A percentile compares a stretch with the other conserved stretches of the same genome.
These are phyloP conservation scores for Picea abies DNA, from an alignment of 83 land plant genomes.

Conservation along the genomic window DNA sequence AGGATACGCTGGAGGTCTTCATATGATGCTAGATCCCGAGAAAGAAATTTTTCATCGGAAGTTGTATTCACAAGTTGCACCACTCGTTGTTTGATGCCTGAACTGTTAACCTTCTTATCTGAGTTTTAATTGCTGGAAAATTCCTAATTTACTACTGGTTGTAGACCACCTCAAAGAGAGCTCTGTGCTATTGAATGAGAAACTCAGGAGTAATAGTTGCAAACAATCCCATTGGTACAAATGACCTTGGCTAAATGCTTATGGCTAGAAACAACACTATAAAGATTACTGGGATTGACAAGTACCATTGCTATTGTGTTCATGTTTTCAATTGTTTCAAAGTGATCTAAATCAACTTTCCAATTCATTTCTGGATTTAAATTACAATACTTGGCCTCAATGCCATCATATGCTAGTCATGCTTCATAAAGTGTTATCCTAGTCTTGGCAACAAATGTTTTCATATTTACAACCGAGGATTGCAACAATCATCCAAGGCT, in stretches of 20 bases:
- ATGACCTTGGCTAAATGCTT: slow-evolving; percentile 41
- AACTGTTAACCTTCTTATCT: too few relatives aligned
- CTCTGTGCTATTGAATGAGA: too few relatives aligned
- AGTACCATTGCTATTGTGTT: slow-evolving; percentile 49
- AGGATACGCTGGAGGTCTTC: slow-evolving; percentile 77
- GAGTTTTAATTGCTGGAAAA: too few relatives aligned
- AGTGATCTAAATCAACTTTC: slow-evolving; percentile 42
- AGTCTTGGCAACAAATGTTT: slow-evolving; percentile 54
- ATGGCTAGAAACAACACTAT: slow-evolving; percentile 43
- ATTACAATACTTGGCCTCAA: slow-evolving; percentile 36
- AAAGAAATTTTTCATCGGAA: slow-evolving; percentile 66
- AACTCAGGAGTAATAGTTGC: too few relatives aligned
- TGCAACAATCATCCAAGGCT: slow-evolving; percentile 34
- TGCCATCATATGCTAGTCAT: slow-evolving; percentile 29
- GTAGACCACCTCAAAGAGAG: too few relatives aligned
- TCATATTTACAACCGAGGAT: slow-evolving; percentile 29
- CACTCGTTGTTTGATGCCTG: slow-evolving; percentile 59
- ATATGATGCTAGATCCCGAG: slow-evolving; percentile 72
- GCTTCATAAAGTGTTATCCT: slow-evolving; percentile 39
- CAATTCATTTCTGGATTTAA: slow-evolving; percentile 42
- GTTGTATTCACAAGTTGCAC: slow-evolving; percentile 93
- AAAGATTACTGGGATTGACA: slow-evolving; percentile 52
- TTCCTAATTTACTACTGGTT: too few relatives aligned
- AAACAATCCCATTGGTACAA: too few relatives aligned
- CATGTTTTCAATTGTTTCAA: slow-evolving; percentile 25